These are phyloP conservation scores for Carnegiea gigantea DNA, from an alignment of 179 eudicot species.

Conservation along the genomic window DNA sequence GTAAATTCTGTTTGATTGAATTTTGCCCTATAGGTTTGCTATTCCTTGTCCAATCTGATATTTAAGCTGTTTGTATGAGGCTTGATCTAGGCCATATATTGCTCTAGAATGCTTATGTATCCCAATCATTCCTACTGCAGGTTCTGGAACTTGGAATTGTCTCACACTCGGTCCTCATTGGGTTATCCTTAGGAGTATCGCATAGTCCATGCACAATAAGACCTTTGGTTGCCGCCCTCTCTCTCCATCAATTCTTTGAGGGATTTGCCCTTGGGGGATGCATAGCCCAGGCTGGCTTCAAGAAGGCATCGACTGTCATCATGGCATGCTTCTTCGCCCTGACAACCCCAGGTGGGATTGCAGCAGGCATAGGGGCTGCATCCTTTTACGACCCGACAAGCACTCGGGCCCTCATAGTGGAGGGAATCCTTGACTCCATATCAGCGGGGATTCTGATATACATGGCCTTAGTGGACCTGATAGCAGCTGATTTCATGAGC, in stretches of 20 bases:
- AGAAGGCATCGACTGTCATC: conserved; percentile 41
- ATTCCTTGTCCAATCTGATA: background rate
- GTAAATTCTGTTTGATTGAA: background rate
- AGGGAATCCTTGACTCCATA: conserved; percentile 72
- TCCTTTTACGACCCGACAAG: conserved; percentile 64
- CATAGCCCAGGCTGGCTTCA: conserved; percentile 54
- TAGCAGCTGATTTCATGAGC: conserved; percentile 90
- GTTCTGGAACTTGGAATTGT: conserved; percentile 45
- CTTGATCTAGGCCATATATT: background rate
- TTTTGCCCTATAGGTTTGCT: background rate
- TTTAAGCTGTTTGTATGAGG: background rate
- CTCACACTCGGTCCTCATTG: conserved; percentile 42
- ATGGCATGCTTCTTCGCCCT: conserved; percentile 85
- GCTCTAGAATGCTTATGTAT: background rate
- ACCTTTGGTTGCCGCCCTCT: conserved; percentile 43
- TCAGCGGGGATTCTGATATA: conserved; percentile 86
- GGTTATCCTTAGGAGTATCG: conserved; percentile 45
- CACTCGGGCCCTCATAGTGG: conserved; percentile 62
- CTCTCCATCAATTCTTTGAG: conserved; percentile 56
- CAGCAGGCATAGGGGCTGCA: conserved; percentile 56
- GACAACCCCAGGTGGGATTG: conserved; percentile 73
- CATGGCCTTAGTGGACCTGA: conserved; percentile 84
- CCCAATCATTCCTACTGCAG: conserved; percentile 16
- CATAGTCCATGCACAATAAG: conserved; percentile 44
- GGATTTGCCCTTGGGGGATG: conserved; percentile 49